Conservation (phyloP, 2,329 filamentous ascomycete species). For the Colletotrichum sp. region DNA sequence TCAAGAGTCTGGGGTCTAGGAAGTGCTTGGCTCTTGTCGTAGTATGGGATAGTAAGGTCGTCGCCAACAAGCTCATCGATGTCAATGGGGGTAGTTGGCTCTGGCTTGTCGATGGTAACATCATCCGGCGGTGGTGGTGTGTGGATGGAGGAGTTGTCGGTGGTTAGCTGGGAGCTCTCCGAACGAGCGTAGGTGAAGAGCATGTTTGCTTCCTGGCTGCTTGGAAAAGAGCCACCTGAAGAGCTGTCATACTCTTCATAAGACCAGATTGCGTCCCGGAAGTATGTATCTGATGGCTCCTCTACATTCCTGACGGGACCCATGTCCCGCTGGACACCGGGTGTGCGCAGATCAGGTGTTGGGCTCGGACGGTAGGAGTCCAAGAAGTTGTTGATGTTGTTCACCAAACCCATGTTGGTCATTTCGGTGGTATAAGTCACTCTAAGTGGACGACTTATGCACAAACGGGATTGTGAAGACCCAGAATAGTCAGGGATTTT, state of each 20-base stretch:
- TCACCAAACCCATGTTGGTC: not conserved
- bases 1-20: not conserved
- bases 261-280: not conserved
- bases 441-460: not conserved
- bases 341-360: not conserved
- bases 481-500: not conserved
- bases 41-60: not conserved
- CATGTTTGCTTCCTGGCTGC: not conserved
- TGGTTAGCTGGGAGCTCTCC: not conserved
- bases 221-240: not conserved
- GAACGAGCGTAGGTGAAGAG: not conserved
- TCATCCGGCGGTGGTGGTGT: not conserved
- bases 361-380: not conserved
- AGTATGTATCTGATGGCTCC: not conserved
- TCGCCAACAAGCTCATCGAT: not conserved
- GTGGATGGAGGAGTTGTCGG: not conserved
- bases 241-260: not conserved
- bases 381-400: not conserved
- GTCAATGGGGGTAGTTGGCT: not conserved
- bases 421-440: conserved; percentile 5
- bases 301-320: not conserved
- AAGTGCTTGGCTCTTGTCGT: not conserved
- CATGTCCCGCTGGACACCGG: not conserved
- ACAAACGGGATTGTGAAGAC: not conserved
- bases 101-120: not conserved